Evolutionary conservation across 352 stramenopile genomes (phyloP).

Genomic region (Phytopythium boreale): DNA sequence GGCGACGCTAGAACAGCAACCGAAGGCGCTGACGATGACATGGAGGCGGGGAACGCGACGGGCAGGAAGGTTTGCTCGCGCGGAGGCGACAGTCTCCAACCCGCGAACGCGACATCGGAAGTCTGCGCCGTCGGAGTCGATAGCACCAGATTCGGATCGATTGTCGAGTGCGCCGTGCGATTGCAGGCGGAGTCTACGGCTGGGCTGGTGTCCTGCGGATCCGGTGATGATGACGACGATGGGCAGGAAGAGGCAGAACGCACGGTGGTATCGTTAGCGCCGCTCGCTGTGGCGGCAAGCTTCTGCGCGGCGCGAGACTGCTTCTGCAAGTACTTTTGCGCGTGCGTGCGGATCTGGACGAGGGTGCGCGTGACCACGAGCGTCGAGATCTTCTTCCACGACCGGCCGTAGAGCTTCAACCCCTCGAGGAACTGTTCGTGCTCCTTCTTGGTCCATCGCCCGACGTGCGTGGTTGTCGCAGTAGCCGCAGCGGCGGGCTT

Average conservation of each 20-base stretch:
- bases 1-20: background rate
- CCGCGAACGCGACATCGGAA: background rate
- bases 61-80: constrained; percentile 16
- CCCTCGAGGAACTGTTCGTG: constrained; percentile 89
- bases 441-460: constrained; percentile 89
- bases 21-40: constrained; percentile 17
- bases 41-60: constrained; percentile 22
- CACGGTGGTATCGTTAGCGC: background rate
- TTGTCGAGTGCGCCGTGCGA: background rate
- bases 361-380: constrained; percentile 79
- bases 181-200: background rate
- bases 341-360: constrained; percentile 96
- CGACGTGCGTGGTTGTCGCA: constrained; percentile 35
- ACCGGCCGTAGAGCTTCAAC: constrained; percentile 83
- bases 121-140: background rate
- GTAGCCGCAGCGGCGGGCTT: background rate
- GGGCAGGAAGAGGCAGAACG: background rate
- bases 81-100: constrained; percentile 6
- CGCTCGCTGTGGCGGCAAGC: background rate
- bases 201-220: background rate
- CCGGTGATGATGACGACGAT: background rate
- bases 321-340: constrained; percentile 96
- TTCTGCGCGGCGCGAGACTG: constrained; percentile 62
- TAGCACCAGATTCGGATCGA: background rate
- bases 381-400: constrained; percentile 90